These are phyloP conservation scores for Colletotrichum scovillei DNA, from an alignment of 2,329 filamentous ascomycete genomes.

Conservation along the genomic window DNA sequence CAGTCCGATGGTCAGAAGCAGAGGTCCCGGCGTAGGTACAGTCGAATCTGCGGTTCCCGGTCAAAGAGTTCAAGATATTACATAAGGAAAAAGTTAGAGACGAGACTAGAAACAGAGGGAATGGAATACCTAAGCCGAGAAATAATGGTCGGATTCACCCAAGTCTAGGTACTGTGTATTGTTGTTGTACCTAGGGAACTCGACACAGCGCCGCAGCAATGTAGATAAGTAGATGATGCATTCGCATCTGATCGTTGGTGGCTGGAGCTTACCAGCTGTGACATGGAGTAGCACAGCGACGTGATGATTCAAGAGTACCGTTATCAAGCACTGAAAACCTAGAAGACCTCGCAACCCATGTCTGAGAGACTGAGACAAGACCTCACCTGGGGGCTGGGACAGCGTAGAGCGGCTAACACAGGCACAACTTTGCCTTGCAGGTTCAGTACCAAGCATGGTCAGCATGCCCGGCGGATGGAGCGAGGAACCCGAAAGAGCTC, in stretches of 20 bases:
- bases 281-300: background rate
- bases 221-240: background rate
- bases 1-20: background rate
- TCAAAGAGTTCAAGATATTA: background rate
- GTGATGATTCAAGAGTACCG: slow-evolving; percentile 16
- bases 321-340: background rate
- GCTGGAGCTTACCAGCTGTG: slow-evolving; percentile 9
- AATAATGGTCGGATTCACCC: background rate
- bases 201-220: background rate
- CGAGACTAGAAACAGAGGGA: background rate
- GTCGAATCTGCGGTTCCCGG: background rate
- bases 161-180: background rate
- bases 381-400: background rate
- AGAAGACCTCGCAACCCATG: background rate
- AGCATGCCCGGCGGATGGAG: background rate
- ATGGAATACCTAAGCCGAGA: background rate
- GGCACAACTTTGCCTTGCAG: background rate
- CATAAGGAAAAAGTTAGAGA: background rate
- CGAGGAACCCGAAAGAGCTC: slow-evolving; percentile 16
- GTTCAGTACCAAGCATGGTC: background rate
- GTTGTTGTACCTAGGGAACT: slow-evolving; percentile 1
- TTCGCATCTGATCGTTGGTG: background rate
- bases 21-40: background rate
- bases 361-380: background rate
- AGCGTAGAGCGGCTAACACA: background rate